These are phyloP conservation scores for Suillus hirtellus DNA, from an alignment of 768 basidiomycete species.

Conservation along the genomic window DNA sequence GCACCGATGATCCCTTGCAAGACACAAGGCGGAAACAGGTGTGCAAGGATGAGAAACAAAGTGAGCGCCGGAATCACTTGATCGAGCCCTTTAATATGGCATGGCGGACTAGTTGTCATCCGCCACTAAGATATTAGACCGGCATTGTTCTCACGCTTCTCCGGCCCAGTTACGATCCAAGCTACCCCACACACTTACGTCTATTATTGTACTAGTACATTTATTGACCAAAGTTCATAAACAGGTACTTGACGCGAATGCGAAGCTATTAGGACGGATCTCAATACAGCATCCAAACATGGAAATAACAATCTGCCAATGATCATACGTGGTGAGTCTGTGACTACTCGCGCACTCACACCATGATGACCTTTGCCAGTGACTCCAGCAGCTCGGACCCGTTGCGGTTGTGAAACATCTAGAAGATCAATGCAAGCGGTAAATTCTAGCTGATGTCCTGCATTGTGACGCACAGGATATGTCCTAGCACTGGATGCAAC, in stretches of 20 bases:
- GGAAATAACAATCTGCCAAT: not conserved
- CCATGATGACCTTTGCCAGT: too few relatives aligned
- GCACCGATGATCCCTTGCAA: not conserved
- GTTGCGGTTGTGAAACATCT: not conserved
- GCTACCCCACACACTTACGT: not conserved
- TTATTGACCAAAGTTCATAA: not conserved
- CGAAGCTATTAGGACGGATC: not conserved
- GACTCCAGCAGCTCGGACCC: too few relatives aligned
- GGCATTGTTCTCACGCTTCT: slow-evolving; percentile 12
- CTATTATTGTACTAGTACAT: not conserved
- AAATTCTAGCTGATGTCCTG: not conserved
- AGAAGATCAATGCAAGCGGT: not conserved
- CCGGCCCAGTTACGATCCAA: not conserved
- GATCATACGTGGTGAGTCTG: not conserved
- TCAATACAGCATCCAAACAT: not conserved
- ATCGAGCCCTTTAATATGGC: not conserved
- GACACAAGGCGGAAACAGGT: not conserved
- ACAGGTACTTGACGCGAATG: not conserved
- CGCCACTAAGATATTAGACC: not conserved
- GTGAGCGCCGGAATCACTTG: slow-evolving; percentile 6
- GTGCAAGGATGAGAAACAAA: slow-evolving; percentile 5
- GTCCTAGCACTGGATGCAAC: not conserved
- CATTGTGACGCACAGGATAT: not conserved
- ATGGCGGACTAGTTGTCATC: not conserved
- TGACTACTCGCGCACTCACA: not conserved